These are phyloP conservation scores for Coemansia reversa DNA, from an alignment of 192 early-diverging fungal species.

Conservation along the genomic window DNA sequence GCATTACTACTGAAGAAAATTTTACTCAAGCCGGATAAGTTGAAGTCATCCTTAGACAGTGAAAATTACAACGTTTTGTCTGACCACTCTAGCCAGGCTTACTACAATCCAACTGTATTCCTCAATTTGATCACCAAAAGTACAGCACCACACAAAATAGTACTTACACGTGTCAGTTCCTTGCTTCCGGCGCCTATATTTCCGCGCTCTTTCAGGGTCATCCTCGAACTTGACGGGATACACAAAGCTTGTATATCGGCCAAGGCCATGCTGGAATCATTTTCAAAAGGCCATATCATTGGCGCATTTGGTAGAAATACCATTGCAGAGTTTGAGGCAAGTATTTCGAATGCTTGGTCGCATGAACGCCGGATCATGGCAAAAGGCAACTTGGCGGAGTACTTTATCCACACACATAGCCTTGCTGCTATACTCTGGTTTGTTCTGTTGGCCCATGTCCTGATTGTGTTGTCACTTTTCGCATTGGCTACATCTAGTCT, in stretches of 20 bases:
- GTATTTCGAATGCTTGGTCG: not conserved
- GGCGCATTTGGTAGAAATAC: not conserved
- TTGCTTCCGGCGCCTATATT: not conserved
- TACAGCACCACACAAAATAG: not conserved
- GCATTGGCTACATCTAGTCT: not conserved
- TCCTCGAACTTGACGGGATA: too few relatives aligned
- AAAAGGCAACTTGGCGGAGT: not conserved
- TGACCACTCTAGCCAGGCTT: too few relatives aligned
- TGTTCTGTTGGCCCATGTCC: not conserved
- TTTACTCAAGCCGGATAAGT: not conserved
- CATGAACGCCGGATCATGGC: not conserved
- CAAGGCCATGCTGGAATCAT: not conserved
- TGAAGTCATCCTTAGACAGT: not conserved
- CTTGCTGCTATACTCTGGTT: not conserved
- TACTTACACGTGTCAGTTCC: not conserved
- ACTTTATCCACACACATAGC: slow-evolving; percentile 2
- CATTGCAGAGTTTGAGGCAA: not conserved
- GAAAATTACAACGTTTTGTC: too few relatives aligned
- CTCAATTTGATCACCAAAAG: not conserved
- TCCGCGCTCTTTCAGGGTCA: too few relatives aligned
- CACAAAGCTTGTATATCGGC: not conserved
- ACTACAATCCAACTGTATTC: slow-evolving; percentile 5
- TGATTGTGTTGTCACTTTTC: not conserved
- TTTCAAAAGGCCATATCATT: not conserved
- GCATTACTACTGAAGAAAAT: slow-evolving; percentile 7